Base-by-base conservation (phyloP, 257 asterid genomes). In the Orobanche coerulescens region DNA sequence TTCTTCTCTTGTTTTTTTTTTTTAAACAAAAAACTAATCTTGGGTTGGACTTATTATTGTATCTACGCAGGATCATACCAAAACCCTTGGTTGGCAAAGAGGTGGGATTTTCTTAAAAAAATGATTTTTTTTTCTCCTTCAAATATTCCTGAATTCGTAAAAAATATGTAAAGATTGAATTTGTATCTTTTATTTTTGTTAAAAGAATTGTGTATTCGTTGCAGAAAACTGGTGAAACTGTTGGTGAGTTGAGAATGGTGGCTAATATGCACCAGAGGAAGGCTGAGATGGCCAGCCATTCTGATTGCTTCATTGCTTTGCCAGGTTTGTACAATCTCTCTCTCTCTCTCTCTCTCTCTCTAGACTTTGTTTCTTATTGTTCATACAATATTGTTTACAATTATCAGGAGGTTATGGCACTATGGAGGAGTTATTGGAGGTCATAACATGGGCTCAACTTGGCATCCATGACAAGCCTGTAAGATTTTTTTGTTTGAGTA, bases 391-490 rank as follows among this genome's bases (percentile, higher is more conserved):
- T 54, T 33, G 18, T 28, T 34, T 9, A n/a, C n/a, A n/a, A n/a
- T 6, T 25, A 24, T 20, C 53, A 73, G 95, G 94, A 61, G 95
- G 95, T 0, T 87, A 87, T 76, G 95, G 95, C 9, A 87, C 95
- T 10, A 58, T 87, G 24, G 94, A 87, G 67, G 94, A 87, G 72
- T 58, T 84, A 40, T 14, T 82, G 63, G 95, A 84, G 70, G 86
- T 84, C 0, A 84, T 84, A 28, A 75, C 90, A 1, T 87, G 95
- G 95, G 84, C 88, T 62, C 95, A 84, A 22, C 78, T 87, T 1
- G 95, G 95, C 25, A 87, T 87, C 20, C 95, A 87, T 36, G 71
- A 82, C 44, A 87, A 87, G 59, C 95, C 90, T 23, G 94, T 84
- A 65, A 75, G 76, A 22, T n/a, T n/a, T n/a, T n/a, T n/a, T n/a